phyloP scores from a whole-genome alignment of 73 alveolate genomes.

The Effrenium voratum region DNA sequence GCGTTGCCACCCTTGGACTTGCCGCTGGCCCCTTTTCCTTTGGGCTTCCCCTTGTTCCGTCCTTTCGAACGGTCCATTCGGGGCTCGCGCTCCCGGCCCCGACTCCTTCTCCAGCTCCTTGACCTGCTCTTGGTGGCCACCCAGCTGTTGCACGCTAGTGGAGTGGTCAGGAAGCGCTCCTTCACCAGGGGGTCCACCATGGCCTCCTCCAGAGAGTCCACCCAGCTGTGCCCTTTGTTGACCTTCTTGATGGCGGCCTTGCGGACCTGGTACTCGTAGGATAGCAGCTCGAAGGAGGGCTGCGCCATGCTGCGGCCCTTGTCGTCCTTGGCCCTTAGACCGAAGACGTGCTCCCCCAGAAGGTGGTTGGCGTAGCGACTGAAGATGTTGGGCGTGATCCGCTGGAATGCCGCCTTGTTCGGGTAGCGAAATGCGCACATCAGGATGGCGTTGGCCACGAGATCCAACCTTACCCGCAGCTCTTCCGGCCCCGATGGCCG shows the following conservation, averaged over 20 bases:
- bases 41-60: neutral
- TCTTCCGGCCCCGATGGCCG: neutral
- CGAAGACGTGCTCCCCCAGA: neutral
- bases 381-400: neutral
- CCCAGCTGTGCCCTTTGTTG: neutral
- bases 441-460: neutral
- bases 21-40: neutral
- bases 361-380: neutral
- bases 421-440: neutral
- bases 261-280: neutral
- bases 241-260: neutral
- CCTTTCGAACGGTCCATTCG: neutral
- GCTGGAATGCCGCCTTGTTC: neutral
- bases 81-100: neutral
- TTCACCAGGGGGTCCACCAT: neutral
- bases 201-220: neutral
- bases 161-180: neutral
- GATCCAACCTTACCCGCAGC: neutral
- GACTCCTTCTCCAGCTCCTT: neutral
- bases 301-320: neutral
- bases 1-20: no score
- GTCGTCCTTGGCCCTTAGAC: neutral
- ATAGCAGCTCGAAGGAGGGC: neutral
- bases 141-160: neutral
- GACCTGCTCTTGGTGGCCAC: neutral